A percentile compares a stretch with the other conserved stretches of the same genome.
Evolutionary conservation across 768 basidiomycete species (phyloP).

Genomic region (Lanmaoa rubissima): DNA sequence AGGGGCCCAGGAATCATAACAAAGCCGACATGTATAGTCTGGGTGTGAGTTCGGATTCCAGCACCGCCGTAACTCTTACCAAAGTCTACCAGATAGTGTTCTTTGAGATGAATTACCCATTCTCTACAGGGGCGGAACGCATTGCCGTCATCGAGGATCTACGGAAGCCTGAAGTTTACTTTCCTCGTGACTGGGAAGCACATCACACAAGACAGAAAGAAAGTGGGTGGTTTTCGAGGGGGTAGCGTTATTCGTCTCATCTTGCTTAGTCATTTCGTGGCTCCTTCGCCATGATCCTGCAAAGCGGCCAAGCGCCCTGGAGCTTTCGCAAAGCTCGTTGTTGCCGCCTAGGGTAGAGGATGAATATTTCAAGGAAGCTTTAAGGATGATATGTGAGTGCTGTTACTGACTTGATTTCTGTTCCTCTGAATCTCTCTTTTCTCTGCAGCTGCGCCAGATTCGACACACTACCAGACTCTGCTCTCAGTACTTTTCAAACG

Average conservation of each 20-base stretch:
- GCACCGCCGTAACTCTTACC: not conserved
- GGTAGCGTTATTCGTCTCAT: conserved; percentile 4
- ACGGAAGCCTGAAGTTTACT: conserved; percentile 67
- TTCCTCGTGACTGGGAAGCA: conserved; percentile 74
- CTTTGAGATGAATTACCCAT: conserved; percentile 93
- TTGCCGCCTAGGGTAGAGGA: conserved; percentile 79
- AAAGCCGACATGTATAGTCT: conserved; percentile 96
- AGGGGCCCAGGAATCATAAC: conserved; percentile 68
- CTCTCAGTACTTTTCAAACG: conserved; percentile 78
- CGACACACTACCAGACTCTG: conserved; percentile 76
- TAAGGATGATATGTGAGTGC: conserved; percentile 67
- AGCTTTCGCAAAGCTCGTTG: conserved; percentile 75
- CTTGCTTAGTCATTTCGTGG: conserved; percentile 66
- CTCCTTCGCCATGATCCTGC: conserved; percentile 80
- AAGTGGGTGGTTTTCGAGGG: conserved; percentile 46
- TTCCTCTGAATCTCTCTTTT: not conserved
- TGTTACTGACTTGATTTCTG: not conserved
- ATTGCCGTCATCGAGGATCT: conserved; percentile 80
- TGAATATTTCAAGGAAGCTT: conserved; percentile 80
- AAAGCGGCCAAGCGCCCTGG: conserved; percentile 75
- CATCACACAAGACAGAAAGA: conserved; percentile 61
- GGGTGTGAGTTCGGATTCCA: conserved; percentile 54
- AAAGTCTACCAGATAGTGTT: conserved; percentile 71
- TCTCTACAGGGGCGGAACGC: conserved; percentile 80
- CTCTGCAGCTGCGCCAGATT: conserved; percentile 67